These are phyloP conservation scores for Rutstroemia sp. DNA, from an alignment of 2,329 filamentous ascomycete species.

Conservation along the genomic window DNA sequence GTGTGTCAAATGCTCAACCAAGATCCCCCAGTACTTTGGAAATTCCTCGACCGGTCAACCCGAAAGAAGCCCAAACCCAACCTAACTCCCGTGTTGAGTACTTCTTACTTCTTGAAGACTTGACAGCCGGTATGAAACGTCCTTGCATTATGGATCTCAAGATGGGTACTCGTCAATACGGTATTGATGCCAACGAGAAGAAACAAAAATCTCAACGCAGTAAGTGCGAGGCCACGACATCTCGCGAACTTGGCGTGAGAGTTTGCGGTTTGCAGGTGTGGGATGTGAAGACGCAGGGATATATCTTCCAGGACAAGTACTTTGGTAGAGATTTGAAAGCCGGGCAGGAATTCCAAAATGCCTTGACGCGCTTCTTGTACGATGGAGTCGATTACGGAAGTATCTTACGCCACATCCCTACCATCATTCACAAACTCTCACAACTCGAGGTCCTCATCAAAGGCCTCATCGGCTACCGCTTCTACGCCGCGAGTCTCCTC, in stretches of 20 bases:
- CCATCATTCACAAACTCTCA: conserved; percentile 75
- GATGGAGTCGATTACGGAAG: conserved; percentile 77
- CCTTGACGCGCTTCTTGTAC: conserved; percentile 82
- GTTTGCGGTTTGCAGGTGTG: conserved; percentile 96
- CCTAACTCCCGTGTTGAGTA: conserved; percentile 70
- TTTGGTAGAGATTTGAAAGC: conserved; percentile 84
- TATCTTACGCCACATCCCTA: conserved; percentile 79
- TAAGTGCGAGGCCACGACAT: conserved; percentile 90
- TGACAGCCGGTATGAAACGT: conserved; percentile 92
- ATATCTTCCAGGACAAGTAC: conserved; percentile 98
- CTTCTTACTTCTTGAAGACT: conserved; percentile 86
- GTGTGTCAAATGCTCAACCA: not conserved
- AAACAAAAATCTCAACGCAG: conserved; percentile 89
- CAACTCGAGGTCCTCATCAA: conserved; percentile 78
- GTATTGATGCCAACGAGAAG: conserved; percentile 82
- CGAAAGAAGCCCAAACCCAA: conserved; percentile 65
- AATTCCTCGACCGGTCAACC: conserved; percentile 60
- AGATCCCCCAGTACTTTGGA: conserved; percentile 7
- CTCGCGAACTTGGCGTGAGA: conserved; percentile 81
- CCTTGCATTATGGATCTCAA: conserved; percentile 97
- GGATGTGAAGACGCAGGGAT: conserved; percentile 76
- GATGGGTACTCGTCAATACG: conserved; percentile 97
- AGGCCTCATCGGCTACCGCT: conserved; percentile 75
- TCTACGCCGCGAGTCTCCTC: conserved; percentile 90
- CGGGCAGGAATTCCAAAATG: conserved; percentile 81